phyloP scores from a whole-genome alignment of 306 rosid species.

The Hippophae rhamnoides region DNA sequence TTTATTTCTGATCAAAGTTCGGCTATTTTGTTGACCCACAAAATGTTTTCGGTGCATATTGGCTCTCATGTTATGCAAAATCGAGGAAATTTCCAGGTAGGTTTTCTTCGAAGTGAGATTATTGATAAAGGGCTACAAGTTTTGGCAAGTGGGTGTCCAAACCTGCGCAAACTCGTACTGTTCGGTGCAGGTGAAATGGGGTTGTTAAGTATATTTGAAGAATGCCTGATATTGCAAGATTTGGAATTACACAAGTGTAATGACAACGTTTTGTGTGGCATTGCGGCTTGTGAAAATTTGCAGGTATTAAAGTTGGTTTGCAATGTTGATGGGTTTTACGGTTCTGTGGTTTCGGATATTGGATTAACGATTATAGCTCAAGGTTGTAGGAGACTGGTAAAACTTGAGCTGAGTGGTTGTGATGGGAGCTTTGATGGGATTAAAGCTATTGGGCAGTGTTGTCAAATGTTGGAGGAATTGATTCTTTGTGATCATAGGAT shows the following conservation, averaged over 20 bases:
- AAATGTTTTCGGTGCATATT: slow-evolving; percentile 31
- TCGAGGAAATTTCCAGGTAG: slow-evolving; percentile 37
- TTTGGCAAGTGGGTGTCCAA: slow-evolving; percentile 67
- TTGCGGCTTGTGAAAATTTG: slow-evolving; percentile 64
- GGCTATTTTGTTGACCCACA: slow-evolving; percentile 38
- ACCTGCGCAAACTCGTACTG: slow-evolving; percentile 53
- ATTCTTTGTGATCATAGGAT: slow-evolving; percentile 63
- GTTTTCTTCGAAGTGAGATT: slow-evolving; percentile 50
- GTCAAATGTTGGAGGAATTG: slow-evolving; percentile 84
- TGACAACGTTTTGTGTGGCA: slow-evolving; percentile 67
- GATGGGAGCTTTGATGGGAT: slow-evolving; percentile 88
- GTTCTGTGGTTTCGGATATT: slow-evolving; percentile 57
- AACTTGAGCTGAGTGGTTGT: slow-evolving; percentile 72
- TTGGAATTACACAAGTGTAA: slow-evolving; percentile 69
- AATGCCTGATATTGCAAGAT: slow-evolving; percentile 70
- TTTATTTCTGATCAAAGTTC: slow-evolving; percentile 42
- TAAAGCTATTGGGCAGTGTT: slow-evolving; percentile 81
- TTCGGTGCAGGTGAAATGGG: slow-evolving; percentile 78
- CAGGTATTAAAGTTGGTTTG: slow-evolving; percentile 66
- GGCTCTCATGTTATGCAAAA: slow-evolving; percentile 31
- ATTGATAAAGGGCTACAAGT: slow-evolving; percentile 60
- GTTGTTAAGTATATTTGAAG: slow-evolving; percentile 59
- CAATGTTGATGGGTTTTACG: slow-evolving; percentile 40
- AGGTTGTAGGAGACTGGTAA: slow-evolving; percentile 76
- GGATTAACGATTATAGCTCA: slow-evolving; percentile 81